A percentile compares a stretch with the other conserved stretches of the same genome.
Conservation (phyloP, 257 asterid genomes). For the Coffea eugenioides region DNA sequence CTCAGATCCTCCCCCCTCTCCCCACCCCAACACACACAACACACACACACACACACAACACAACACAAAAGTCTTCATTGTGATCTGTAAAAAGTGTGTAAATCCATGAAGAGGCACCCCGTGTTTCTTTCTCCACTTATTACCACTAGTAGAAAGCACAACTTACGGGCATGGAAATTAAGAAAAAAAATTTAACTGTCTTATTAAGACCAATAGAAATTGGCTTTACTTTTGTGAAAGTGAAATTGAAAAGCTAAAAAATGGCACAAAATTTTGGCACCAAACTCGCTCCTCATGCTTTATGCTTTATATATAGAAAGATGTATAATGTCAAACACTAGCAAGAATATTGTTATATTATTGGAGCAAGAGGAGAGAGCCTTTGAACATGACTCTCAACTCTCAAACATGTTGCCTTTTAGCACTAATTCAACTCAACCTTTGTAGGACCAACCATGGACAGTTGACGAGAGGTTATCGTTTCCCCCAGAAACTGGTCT, state of each 20-base stretch:
- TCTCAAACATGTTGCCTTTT: background rate
- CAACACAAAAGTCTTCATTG: background rate
- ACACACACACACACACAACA: no score
- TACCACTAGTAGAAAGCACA: no score
- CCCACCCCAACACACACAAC: no score
- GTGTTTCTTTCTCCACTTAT: background rate
- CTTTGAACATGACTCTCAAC: background rate
- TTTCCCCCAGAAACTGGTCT: background rate
- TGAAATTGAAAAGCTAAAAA: no score
- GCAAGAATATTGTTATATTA: background rate
- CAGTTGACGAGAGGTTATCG: background rate
- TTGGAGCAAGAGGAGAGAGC: background rate
- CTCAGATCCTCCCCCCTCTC: background rate
- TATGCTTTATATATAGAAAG: no score
- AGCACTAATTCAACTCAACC: background rate
- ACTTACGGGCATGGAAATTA: no score
- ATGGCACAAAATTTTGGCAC: no score
- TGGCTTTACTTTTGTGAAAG: no score
- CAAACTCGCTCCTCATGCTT: no score
- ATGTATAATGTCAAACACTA: background rate
- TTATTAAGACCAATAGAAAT: no score
- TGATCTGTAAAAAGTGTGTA: background rate
- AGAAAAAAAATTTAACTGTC: no score
- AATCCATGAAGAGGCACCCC: background rate
- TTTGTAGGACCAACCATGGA: background rate